phyloP scores from a whole-genome alignment of 176 grass and related monocot genomes.

The Carex kokanica region DNA sequence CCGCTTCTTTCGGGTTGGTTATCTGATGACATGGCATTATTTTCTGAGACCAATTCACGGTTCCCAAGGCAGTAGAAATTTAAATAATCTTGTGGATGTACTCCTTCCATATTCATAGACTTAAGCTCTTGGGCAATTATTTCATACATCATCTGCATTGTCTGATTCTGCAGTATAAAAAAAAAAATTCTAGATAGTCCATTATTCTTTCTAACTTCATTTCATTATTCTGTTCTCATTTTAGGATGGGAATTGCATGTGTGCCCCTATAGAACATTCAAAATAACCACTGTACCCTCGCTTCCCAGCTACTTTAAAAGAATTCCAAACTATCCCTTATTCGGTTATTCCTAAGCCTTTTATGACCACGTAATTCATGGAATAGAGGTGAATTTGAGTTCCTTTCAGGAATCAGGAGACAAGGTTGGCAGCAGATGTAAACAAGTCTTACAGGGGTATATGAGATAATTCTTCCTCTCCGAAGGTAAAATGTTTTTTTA shows the following conservation, averaged over 20 bases:
- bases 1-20: slow-evolving; percentile 53
- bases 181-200: slow-evolving; percentile 4
- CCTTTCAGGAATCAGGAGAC: background rate
- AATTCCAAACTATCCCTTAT: background rate
- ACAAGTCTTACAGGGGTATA: background rate
- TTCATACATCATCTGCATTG: slow-evolving; percentile 96
- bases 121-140: slow-evolving; percentile 83
- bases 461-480: background rate
- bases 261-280: background rate
- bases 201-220: slow-evolving; percentile 8
- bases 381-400: background rate
- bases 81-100: slow-evolving; percentile 73
- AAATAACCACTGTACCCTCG: background rate
- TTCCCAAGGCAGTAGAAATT: slow-evolving; percentile 97
- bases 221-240: background rate
- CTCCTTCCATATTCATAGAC: slow-evolving; percentile 54
- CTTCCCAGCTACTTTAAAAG: background rate
- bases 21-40: slow-evolving; percentile 34
- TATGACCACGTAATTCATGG: background rate
- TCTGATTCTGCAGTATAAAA: slow-evolving; percentile 59
- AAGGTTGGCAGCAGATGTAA: background rate
- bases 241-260: background rate
- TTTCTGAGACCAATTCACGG: slow-evolving; percentile 49
- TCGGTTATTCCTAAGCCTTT: background rate
- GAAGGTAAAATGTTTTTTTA: background rate